Evolutionary conservation across 805 yeast genomes (phyloP).

Genomic region (Ogataea populi-albae): DNA sequence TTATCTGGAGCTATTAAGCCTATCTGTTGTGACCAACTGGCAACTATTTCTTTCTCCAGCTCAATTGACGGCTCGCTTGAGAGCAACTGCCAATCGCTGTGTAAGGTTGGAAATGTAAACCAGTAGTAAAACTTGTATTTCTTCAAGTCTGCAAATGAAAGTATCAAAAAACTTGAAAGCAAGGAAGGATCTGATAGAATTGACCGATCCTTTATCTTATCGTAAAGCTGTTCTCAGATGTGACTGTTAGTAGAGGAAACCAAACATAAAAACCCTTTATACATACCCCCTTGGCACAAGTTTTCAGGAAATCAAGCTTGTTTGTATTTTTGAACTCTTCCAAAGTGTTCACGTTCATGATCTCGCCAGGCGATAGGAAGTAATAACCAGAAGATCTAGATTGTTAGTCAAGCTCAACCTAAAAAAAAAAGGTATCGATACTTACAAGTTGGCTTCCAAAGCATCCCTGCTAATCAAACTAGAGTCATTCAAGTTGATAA

Average conservation of each 20-base stretch:
- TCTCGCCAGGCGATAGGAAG: conserved; percentile 33
- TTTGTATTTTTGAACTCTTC: conserved; percentile 77
- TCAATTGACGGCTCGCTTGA: conserved; percentile 7
- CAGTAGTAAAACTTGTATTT: conserved; percentile 87
- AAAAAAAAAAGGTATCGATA: not conserved
- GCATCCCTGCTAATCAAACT: conserved; percentile 29
- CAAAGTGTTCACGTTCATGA: conserved; percentile 71
- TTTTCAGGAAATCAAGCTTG: conserved; percentile 55
- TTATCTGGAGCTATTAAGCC: conserved; percentile 12
- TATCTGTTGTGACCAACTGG: conserved; percentile 14
- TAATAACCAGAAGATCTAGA: conserved; percentile 18
- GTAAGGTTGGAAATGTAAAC: conserved; percentile 75
- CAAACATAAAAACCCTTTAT: not conserved
- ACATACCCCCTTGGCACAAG: conserved; percentile 32
- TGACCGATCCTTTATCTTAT: conserved; percentile 32
- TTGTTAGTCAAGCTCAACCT: not conserved
- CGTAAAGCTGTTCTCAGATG: conserved; percentile 9
- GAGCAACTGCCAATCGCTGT: conserved; percentile 45
- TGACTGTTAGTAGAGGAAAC: not conserved
- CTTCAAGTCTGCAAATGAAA: conserved; percentile 85
- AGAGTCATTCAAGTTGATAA: conserved; percentile 27
- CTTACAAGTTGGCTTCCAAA: conserved; percentile 18
- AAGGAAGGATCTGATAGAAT: conserved; percentile 39
- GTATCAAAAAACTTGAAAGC: conserved; percentile 44
- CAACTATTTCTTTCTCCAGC: not conserved